These are phyloP conservation scores for Trifolium repens DNA, from an alignment of 306 rosid genomes.

Conservation along the genomic window DNA sequence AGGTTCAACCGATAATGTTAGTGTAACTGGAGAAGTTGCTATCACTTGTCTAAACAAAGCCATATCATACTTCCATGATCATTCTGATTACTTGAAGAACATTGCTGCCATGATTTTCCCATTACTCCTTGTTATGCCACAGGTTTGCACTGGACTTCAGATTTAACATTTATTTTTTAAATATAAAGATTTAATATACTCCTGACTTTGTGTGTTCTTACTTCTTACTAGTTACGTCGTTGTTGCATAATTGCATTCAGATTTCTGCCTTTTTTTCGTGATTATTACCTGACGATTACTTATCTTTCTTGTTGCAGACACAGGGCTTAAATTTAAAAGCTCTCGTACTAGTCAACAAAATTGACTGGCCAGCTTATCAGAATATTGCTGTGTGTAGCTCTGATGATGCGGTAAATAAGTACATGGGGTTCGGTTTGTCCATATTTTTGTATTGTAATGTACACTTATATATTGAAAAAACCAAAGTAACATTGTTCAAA, in stretches of 20 bases:
- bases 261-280: constrained; percentile 28
- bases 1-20: constrained; percentile 64
- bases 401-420: constrained; percentile 56
- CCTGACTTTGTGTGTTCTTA: not conserved
- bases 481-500: not conserved
- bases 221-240: not conserved
- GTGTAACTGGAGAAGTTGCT: constrained; percentile 65
- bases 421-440: constrained; percentile 20
- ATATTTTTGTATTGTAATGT: constrained; percentile 13
- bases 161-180: constrained; percentile 10
- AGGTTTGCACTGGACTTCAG: constrained; percentile 59
- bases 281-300: constrained; percentile 20
- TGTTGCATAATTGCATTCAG: not conserved
- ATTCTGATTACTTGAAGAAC: constrained; percentile 46
- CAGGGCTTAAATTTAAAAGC: constrained; percentile 72
- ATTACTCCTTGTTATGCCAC: constrained; percentile 69
- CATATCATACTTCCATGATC: constrained; percentile 46
- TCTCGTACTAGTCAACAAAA: constrained; percentile 61
- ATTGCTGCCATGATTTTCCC: constrained; percentile 75
- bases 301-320: constrained; percentile 58
- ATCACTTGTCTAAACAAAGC: constrained; percentile 63
- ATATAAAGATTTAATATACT: not conserved
- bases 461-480: constrained; percentile 6
- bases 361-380: constrained; percentile 75
- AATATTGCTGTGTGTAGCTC: constrained; percentile 52